phyloP scores from a whole-genome alignment of 2,329 filamentous ascomycete genomes.

The Cercospora sesami region DNA sequence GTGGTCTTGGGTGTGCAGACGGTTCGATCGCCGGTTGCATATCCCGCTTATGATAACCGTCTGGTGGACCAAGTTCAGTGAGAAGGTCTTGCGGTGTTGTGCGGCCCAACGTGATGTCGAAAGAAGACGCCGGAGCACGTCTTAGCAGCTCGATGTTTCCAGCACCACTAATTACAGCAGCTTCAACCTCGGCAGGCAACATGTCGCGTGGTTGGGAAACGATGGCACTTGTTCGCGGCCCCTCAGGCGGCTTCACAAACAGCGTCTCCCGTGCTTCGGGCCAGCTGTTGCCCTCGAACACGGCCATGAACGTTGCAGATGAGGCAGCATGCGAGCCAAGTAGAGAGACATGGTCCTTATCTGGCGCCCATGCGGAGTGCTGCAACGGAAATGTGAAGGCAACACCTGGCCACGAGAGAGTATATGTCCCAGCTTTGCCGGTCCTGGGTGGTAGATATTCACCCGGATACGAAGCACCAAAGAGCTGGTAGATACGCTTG shows the following conservation, averaged over 20 bases:
- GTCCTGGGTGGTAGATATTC: conserved; percentile 74
- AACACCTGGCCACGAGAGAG: conserved; percentile 90
- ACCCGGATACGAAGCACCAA: conserved; percentile 90
- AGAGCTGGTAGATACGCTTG: conserved; percentile 73
- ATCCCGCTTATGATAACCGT: conserved; percentile 71
- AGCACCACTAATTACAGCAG: conserved; percentile 73
- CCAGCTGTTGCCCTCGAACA: conserved; percentile 91
- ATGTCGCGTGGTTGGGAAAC: conserved; percentile 71
- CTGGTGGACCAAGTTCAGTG: conserved; percentile 85
- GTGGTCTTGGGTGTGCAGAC: conserved; percentile 26
- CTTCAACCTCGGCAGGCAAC: conserved; percentile 84
- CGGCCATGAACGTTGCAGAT: conserved; percentile 79
- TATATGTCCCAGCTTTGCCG: conserved; percentile 69
- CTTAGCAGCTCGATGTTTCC: conserved; percentile 77
- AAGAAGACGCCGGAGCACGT: conserved; percentile 64
- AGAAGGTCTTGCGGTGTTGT: conserved; percentile 91
- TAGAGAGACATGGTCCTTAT: conserved; percentile 79
- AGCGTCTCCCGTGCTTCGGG: conserved; percentile 73
- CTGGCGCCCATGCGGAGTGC: conserved; percentile 70
- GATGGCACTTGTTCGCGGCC: conserved; percentile 70
- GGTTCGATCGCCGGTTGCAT: conserved; percentile 22
- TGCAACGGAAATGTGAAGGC: conserved; percentile 87
- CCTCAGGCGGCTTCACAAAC: conserved; percentile 72
- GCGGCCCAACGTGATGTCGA: conserved; percentile 75
- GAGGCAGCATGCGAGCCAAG: conserved; percentile 76